phyloP scores from a whole-genome alignment of 108 stramenopile species.

The Chaetoceros tenuissimus region DNA sequence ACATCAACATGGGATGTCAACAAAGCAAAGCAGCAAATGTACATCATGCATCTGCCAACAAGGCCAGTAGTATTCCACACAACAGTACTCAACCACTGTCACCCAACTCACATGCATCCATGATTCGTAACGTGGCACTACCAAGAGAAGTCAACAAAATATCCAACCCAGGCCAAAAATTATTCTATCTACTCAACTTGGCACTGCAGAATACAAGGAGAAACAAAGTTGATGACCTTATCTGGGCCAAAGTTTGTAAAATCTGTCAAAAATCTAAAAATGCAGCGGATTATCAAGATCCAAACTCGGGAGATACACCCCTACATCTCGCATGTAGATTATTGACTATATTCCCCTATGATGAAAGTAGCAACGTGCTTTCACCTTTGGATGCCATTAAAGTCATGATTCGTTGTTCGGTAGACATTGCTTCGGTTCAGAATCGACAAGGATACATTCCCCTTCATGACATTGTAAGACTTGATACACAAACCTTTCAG shows the following conservation, averaged over 20 bases:
- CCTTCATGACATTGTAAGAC: constrained; percentile 9
- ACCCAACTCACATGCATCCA: background rate
- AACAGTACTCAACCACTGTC: background rate
- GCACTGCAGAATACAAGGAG: background rate
- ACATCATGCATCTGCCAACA: background rate
- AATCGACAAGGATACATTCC: constrained; percentile 52
- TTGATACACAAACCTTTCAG: too few species aligned
- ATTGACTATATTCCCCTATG: constrained; percentile 19
- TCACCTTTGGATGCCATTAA: constrained; percentile 20
- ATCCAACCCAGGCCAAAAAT: background rate
- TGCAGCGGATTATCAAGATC: constrained; percentile 24
- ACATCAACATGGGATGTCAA: background rate
- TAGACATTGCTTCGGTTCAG: constrained; percentile 11
- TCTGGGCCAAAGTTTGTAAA: constrained; percentile 5
- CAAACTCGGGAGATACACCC: constrained; percentile 42
- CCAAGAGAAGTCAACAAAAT: background rate
- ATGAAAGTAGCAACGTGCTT: constrained; percentile 8
- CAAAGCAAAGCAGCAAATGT: background rate
- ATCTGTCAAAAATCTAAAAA: background rate
- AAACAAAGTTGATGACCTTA: background rate
- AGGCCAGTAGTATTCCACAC: background rate
- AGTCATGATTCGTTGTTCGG: constrained; percentile 19
- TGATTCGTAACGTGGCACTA: background rate
- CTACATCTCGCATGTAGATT: constrained; percentile 58
- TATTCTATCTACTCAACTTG: background rate